These are phyloP conservation scores for Clavispora carvajalis DNA, from an alignment of 805 yeast species.

Conservation along the genomic window DNA sequence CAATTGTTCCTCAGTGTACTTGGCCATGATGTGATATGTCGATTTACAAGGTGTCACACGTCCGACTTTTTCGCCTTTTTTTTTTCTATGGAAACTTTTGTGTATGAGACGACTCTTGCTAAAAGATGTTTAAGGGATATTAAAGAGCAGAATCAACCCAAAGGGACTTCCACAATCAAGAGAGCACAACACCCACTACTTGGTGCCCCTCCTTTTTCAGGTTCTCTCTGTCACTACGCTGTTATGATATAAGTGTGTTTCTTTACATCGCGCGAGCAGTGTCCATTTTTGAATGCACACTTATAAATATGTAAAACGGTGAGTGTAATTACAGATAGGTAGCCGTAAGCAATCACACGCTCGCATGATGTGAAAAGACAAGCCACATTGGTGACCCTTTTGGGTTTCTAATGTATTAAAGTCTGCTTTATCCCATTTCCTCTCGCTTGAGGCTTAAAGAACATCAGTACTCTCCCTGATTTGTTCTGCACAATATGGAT, in stretches of 20 bases:
- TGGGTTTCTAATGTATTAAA: too few species aligned
- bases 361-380: too few species aligned
- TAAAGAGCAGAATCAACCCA: neutral
- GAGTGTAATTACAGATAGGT: neutral
- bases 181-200: too few species aligned
- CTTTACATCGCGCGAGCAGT: neutral
- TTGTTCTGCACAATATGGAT: too few species aligned
- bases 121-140: neutral
- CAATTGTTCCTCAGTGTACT: constrained; percentile 70
- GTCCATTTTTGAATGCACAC: neutral
- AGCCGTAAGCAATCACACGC: too few species aligned
- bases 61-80: neutral
- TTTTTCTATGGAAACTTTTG: constrained; percentile 4
- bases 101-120: constrained; percentile 10
- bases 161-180: neutral
- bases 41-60: neutral
- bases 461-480: too few species aligned
- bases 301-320: neutral
- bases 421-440: too few species aligned
- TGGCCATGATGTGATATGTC: constrained; percentile 32
- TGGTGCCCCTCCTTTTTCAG: neutral
- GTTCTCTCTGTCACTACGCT: neutral
- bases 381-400: too few species aligned
- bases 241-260: neutral
- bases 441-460: too few species aligned